Conservation (phyloP, 2,329 filamentous ascomycete species). For the Xylariales sp. region DNA sequence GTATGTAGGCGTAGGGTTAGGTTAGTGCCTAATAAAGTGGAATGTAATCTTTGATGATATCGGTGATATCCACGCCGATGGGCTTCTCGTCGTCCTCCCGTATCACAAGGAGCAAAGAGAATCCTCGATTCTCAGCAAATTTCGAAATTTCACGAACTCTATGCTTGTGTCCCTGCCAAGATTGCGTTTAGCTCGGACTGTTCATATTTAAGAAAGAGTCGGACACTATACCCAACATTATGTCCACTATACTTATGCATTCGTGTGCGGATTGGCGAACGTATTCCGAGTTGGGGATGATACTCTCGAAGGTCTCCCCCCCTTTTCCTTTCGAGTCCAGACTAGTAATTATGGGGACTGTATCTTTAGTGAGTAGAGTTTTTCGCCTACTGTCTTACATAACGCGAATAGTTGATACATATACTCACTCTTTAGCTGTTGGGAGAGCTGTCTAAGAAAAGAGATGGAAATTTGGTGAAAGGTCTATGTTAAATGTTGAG, state of each 20-base stretch:
- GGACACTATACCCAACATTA: no score
- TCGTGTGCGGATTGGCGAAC: slow-evolving; percentile 86
- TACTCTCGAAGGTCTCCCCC: slow-evolving; percentile 78
- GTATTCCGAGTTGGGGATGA: slow-evolving; percentile 91
- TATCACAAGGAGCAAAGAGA: slow-evolving; percentile 84
- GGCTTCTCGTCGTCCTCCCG: slow-evolving; percentile 91
- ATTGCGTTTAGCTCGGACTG: slow-evolving; percentile 16
- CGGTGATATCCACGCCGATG: slow-evolving; percentile 83
- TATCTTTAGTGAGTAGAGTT: slow-evolving; percentile 10
- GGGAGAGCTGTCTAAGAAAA: slow-evolving; percentile 67
- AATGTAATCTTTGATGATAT: slow-evolving; percentile 88
- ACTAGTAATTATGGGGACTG: slow-evolving; percentile 87
- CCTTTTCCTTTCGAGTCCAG: slow-evolving; percentile 91
- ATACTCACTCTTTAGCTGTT: slow-evolving; percentile 71
- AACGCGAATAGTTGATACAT: neutral
- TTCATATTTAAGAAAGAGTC: neutral
- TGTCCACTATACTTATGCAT: slow-evolving; percentile 59
- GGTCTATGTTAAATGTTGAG: slow-evolving; percentile 69
- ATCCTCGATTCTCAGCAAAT: slow-evolving; percentile 84
- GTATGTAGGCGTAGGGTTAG: neutral
- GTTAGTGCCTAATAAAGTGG: slow-evolving; percentile 72
- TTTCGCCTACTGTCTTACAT: neutral
- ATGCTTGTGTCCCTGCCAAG: slow-evolving; percentile 76
- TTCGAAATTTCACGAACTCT: slow-evolving; percentile 89
- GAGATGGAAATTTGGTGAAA: slow-evolving; percentile 70